phyloP scores from a whole-genome alignment of 805 yeast genomes.

The Candida rishiriensis region DNA sequence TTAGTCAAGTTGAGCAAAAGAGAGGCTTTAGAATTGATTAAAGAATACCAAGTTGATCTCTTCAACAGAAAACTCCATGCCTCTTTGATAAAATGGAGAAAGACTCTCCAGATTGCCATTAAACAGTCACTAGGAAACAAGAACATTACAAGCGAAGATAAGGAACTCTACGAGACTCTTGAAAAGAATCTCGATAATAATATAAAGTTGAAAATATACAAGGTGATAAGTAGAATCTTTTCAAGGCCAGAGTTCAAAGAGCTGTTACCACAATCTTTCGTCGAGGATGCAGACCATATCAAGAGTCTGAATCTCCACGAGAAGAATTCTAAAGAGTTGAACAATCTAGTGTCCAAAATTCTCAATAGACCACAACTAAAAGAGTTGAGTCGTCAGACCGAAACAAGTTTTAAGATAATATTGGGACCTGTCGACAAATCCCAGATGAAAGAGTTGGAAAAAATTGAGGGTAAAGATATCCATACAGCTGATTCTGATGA shows the following conservation, averaged over 20 bases:
- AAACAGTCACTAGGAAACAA: constrained; percentile 15
- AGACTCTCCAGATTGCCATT: constrained; percentile 30
- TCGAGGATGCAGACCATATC: constrained; percentile 27
- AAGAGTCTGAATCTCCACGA: constrained; percentile 34
- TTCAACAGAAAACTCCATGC: constrained; percentile 49
- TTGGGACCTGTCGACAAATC: constrained; percentile 25
- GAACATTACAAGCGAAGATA: constrained; percentile 5
- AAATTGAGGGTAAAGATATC: constrained; percentile 15
- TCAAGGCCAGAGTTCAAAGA: constrained; percentile 11
- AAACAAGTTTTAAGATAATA: constrained; percentile 22
- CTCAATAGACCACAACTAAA: constrained; percentile 43
- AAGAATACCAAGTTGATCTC: constrained; percentile 38
- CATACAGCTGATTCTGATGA: constrained; percentile 12
- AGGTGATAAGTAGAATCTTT: constrained; percentile 19
- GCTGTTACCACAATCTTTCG: constrained; percentile 29
- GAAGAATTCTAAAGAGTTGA: constrained; percentile 35
- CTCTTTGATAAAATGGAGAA: constrained; percentile 36
- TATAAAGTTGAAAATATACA: constrained; percentile 19
- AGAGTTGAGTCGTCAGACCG: constrained; percentile 23
- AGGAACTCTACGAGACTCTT: constrained; percentile 6
- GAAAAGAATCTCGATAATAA: constrained; percentile 14
- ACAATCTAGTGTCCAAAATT: constrained; percentile 43
- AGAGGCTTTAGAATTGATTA: constrained; percentile 43
- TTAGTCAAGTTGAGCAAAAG: constrained; percentile 31
- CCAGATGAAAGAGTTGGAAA: constrained; percentile 17